Conservation (phyloP, 495 filamentous ascomycete species). For the Apodospora peruviana region DNA sequence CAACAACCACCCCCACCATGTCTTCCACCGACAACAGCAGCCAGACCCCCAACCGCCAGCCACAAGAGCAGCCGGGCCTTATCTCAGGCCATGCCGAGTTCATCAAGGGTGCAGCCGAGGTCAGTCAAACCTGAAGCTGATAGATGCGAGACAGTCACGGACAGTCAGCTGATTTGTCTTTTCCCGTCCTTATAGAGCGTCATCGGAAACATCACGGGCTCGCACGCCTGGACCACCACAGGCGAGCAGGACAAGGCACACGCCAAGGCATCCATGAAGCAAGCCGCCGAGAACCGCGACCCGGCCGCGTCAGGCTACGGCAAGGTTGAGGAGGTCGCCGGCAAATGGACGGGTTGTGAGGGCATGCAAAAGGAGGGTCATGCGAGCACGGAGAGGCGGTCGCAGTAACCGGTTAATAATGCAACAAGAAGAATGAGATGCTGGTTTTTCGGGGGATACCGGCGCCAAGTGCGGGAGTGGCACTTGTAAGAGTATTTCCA, state of each 20-base stretch:
- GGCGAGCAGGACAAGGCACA: slow-evolving; percentile 43
- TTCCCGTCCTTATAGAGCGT: slow-evolving; percentile 16
- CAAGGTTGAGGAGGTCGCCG: slow-evolving; percentile 38
- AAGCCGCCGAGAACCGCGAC: slow-evolving; percentile 35
- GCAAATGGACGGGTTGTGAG: slow-evolving; percentile 37
- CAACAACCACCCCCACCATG: slow-evolving; percentile 1
- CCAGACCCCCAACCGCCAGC: slow-evolving; percentile 13
- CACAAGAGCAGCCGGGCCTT: slow-evolving; percentile 30
- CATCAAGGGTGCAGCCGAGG: slow-evolving; percentile 44
- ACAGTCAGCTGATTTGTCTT: neutral
- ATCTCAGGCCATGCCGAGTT: slow-evolving; percentile 39
- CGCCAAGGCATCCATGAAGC: slow-evolving; percentile 35
- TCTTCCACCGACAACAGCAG: slow-evolving; percentile 11
- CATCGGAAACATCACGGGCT: slow-evolving; percentile 38
- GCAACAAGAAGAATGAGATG: too few species aligned
- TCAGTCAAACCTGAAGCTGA: slow-evolving; percentile 9
- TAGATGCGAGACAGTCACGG: neutral
- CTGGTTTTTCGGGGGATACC: too few species aligned
- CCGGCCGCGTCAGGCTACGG: slow-evolving; percentile 34
- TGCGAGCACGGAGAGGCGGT: slow-evolving; percentile 36
- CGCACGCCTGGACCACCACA: slow-evolving; percentile 37
- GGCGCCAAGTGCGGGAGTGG: too few species aligned
- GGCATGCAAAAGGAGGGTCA: slow-evolving; percentile 42
- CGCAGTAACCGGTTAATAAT: too few species aligned
- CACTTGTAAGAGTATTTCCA: too few species aligned